phyloP scores from a whole-genome alignment of 176 grass and related monocot genomes.

The Musa troglodytarum region DNA sequence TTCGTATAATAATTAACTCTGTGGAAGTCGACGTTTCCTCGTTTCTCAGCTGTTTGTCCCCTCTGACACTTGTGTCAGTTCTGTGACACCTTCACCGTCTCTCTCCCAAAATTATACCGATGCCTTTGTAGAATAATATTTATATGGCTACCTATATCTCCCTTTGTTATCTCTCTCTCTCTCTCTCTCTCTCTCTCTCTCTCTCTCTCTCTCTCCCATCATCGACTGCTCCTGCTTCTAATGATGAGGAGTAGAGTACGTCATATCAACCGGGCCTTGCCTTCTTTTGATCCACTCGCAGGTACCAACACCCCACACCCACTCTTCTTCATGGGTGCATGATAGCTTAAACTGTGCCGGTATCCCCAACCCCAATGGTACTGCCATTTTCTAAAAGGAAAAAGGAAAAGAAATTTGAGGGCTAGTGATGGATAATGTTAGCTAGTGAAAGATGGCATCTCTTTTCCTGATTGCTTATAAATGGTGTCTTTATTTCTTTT shows the following conservation, averaged over 20 bases:
- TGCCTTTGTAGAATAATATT: slow-evolving; percentile 15
- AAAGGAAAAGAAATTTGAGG: background rate
- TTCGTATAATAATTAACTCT: slow-evolving; percentile 1
- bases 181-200: slow-evolving; percentile 17
- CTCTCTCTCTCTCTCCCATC: slow-evolving; percentile 17
- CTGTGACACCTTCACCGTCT: slow-evolving; percentile 20
- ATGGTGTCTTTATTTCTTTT: slow-evolving; percentile 48
- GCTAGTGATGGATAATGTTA: slow-evolving; percentile 52
- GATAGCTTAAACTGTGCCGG: slow-evolving; percentile 8
- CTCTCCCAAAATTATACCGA: background rate
- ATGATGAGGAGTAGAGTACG: slow-evolving; percentile 15
- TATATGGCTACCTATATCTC: slow-evolving; percentile 5
- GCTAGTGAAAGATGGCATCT: slow-evolving; percentile 30
- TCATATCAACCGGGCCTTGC: slow-evolving; percentile 25
- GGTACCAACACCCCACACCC: background rate
- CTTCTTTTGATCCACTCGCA: slow-evolving; percentile 25
- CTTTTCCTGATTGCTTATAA: slow-evolving; percentile 33
- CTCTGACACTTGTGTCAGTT: slow-evolving; percentile 32
- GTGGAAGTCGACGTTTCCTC: slow-evolving; percentile 40
- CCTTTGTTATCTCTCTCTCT: slow-evolving; percentile 7
- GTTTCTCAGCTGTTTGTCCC: slow-evolving; percentile 19
- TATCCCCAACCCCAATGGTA: background rate
- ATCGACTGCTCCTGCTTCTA: slow-evolving; percentile 7
- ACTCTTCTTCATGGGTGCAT: background rate
- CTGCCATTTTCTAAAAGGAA: slow-evolving; percentile 16